phyloP scores from a whole-genome alignment of 805 yeast species.

The Saccharomyces mikatae region DNA sequence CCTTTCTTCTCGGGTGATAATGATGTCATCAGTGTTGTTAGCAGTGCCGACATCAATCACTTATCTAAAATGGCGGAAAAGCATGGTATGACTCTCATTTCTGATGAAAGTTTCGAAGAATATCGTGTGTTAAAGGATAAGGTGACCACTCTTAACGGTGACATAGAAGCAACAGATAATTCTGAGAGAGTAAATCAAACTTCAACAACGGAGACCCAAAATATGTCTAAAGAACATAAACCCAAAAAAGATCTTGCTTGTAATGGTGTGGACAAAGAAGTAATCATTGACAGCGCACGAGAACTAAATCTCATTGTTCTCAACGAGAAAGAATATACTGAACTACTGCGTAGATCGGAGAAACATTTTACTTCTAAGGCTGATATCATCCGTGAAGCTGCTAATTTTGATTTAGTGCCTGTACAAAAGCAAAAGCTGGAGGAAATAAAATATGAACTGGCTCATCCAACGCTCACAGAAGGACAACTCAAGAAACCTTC shows the following conservation, averaged over 20 bases:
- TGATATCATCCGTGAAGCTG: constrained; percentile 12
- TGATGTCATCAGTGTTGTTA: constrained; percentile 9
- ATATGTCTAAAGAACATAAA: not conserved
- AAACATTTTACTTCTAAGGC: constrained; percentile 2
- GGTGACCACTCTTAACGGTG: not conserved
- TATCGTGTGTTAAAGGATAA: constrained; percentile 1
- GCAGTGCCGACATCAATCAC: not conserved
- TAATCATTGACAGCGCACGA: constrained; percentile 11
- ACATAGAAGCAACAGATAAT: not conserved
- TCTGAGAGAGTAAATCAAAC: constrained; percentile 5
- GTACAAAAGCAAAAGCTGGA: constrained; percentile 32
- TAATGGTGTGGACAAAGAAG: constrained; percentile 9
- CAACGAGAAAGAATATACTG: constrained; percentile 2
- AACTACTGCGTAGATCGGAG: not conserved
- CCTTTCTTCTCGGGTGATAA: constrained; percentile 1
- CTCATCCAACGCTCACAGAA: constrained; percentile 21
- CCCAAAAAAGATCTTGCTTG: too few relatives aligned
- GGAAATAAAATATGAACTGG: constrained; percentile 22
- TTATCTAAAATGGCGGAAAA: constrained; percentile 19
- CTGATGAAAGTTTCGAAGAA: constrained; percentile 6
- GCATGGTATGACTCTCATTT: constrained; percentile 15
- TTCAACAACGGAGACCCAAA: constrained; percentile 1
- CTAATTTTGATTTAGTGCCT: constrained; percentile 16
- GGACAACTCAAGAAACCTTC: constrained; percentile 25
- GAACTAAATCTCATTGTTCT: constrained; percentile 12